A percentile compares a stretch with the other conserved stretches of the same genome.
Evolutionary conservation across 495 filamentous ascomycete genomes (phyloP).

Genomic region (Penicillium ucsense): DNA sequence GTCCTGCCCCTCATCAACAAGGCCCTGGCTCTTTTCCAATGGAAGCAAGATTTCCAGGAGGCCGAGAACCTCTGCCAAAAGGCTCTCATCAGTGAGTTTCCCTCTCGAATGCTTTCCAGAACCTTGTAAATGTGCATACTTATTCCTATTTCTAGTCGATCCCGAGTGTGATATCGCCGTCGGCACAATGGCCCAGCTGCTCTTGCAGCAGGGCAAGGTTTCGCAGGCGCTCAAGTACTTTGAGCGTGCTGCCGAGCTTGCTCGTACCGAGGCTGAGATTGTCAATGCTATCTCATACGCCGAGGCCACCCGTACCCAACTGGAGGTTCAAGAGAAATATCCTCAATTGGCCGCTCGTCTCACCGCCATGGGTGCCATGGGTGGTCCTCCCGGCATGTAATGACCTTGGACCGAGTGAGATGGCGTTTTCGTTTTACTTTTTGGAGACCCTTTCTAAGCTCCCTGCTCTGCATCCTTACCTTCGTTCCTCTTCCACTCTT

Average conservation of each 20-base stretch:
- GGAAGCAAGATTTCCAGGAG: conserved; percentile 91
- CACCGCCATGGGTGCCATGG: conserved; percentile 56
- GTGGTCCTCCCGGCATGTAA: conserved; percentile 31
- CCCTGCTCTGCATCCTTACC: background rate
- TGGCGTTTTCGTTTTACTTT: too few species aligned
- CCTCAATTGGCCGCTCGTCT: conserved; percentile 83
- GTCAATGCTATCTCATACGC: conserved; percentile 95
- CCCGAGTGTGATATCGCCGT: conserved; percentile 98
- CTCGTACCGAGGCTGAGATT: conserved; percentile 91
- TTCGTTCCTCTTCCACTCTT: conserved; percentile 6
- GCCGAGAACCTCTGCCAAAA: conserved; percentile 95
- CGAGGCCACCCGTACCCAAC: conserved; percentile 91
- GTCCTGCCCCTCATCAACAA: conserved; percentile 98
- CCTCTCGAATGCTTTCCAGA: background rate
- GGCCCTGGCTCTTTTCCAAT: conserved; percentile 91
- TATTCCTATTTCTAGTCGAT: conserved; percentile 58
- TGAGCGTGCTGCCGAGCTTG: conserved; percentile 87
- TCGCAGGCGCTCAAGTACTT: conserved; percentile 94
- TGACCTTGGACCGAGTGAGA: background rate
- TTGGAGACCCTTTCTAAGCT: too few species aligned
- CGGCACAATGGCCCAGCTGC: conserved; percentile 97
- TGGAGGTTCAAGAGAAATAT: conserved; percentile 97
- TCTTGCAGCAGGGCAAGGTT: conserved; percentile 95
- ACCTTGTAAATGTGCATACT: background rate
- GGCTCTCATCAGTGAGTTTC: conserved; percentile 84